Base-by-base conservation (phyloP, 2,329 filamentous ascomycete genomes). In the Mycocentrospora acerina region DNA sequence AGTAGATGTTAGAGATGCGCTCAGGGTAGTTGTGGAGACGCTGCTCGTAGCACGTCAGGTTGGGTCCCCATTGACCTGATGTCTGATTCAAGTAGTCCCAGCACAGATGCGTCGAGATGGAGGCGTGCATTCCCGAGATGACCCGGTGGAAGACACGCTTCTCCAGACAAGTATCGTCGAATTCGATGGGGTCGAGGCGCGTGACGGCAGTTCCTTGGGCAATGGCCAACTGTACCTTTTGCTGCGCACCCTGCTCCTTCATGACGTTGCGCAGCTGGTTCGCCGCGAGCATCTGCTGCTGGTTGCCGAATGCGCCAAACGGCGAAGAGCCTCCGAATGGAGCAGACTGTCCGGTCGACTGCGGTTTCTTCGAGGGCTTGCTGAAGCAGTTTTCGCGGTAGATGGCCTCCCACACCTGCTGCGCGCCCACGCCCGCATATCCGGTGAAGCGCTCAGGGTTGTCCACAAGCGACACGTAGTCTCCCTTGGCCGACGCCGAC, bases 121-220 rank as follows among this genome's bases (percentile, higher is more conserved):
- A 95, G 12, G 93, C 89, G 68, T 98, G 93, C 93, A 98, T 96
- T 29, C 93, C 93, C 35, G 90, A 95, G 46, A 98, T 82, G 48
- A 98, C 83, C 6, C 90, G 81, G 71, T 97, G 93, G 67, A 98
- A 98, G 25, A 97, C 93, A n/a, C 93, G 86, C 77, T 98, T 97
- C 74, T 98, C 93, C 16, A 98, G 73, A 60, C 93, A 98, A 62
- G 95, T 88, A 54, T 96, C 90, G 53, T 95, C 90, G 32, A 83
- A 77, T 51, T 93, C 87, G 33, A 91, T 74, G 55, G 79, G 78
- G 33, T 82, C 76, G 32, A 82, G 77, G 32, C 83, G 81, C 1
- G 78, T 76, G 3, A 76, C 76, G 42, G 80, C 76, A 18, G 78
- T 76, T 25, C 70, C 68, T 9, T 71, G 64, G 2, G 71, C 67